phyloP scores from a whole-genome alignment of 1,139 yeast species.

The Candida smagusa region DNA sequence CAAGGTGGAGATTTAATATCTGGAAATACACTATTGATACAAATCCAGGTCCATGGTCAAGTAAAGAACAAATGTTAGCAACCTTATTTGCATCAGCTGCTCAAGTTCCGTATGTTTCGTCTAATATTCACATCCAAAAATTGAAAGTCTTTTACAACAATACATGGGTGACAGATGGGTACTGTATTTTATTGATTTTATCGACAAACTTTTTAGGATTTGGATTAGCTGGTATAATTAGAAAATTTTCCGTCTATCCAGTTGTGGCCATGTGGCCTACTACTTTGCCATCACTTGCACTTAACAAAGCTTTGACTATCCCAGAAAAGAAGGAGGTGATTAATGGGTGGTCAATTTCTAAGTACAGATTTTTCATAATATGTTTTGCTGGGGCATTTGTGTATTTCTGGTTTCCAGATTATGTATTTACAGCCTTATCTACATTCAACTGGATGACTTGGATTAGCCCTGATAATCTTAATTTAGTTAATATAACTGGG shows the following conservation, averaged over 20 bases:
- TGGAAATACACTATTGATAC: conserved; percentile 15
- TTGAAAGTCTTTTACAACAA: conserved; percentile 12
- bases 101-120: conserved; percentile 7
- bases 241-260: conserved; percentile 15
- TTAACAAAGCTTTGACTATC: conserved; percentile 15
- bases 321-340: conserved; percentile 14
- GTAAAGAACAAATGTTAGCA: conserved; percentile 20
- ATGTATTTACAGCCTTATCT: conserved; percentile 14
- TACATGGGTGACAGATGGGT: conserved; percentile 15
- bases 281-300: conserved; percentile 15
- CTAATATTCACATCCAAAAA: conserved; percentile 16
- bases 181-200: conserved; percentile 13
- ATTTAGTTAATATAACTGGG: conserved; percentile 16
- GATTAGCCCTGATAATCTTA: conserved; percentile 16
- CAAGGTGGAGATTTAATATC: conserved; percentile 16
- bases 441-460: conserved; percentile 19
- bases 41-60: conserved; percentile 23
- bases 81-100: conserved; percentile 11
- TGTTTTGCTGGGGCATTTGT: conserved; percentile 11
- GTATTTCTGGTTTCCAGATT: conserved; percentile 17
- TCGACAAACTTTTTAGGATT: conserved; percentile 18
- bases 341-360: conserved; percentile 18
- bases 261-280: conserved; percentile 14
- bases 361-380: conserved; percentile 13
- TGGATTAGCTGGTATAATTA: conserved; percentile 19